phyloP scores from a whole-genome alignment of 2,329 filamentous ascomycete species.

The Epichloe brachyelytri region DNA sequence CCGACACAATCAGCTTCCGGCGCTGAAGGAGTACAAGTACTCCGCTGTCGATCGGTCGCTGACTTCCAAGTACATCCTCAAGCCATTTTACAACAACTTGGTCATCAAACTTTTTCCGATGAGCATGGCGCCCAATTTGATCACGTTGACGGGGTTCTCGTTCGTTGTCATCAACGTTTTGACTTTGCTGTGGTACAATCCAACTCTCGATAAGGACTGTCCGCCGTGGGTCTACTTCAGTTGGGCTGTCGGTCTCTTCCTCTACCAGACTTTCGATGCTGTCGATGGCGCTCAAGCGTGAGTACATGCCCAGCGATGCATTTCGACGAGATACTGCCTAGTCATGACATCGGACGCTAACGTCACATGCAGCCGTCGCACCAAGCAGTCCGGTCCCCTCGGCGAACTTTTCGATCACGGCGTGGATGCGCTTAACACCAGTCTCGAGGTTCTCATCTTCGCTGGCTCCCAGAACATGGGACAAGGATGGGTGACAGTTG shows the following conservation, averaged over 20 bases:
- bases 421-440: slow-evolving; percentile 92
- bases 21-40: slow-evolving; percentile 93
- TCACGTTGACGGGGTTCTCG: slow-evolving; percentile 79
- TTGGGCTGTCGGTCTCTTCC: slow-evolving; percentile 79
- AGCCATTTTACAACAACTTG: slow-evolving; percentile 92
- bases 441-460: slow-evolving; percentile 86
- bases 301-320: slow-evolving; percentile 23
- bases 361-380: slow-evolving; percentile 51
- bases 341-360: slow-evolving; percentile 1
- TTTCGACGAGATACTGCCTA: not conserved
- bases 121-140: slow-evolving; percentile 82
- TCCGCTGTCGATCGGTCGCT: slow-evolving; percentile 81
- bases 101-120: slow-evolving; percentile 93
- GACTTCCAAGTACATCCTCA: slow-evolving; percentile 82
- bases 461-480: slow-evolving; percentile 86
- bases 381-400: slow-evolving; percentile 80
- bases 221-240: slow-evolving; percentile 89
- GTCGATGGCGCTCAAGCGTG: slow-evolving; percentile 90
- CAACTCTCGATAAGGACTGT: slow-evolving; percentile 86
- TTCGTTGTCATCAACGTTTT: slow-evolving; percentile 85
- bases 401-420: slow-evolving; percentile 97
- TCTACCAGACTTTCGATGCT: slow-evolving; percentile 98
- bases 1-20: slow-evolving; percentile 75
- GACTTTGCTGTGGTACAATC: slow-evolving; percentile 91
- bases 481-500: slow-evolving; percentile 78